A percentile compares a stretch with the other conserved stretches of the same genome.
Evolutionary conservation across 306 rosid species (phyloP).

Genomic region (peach (Prunus persica)): Prunus_persica_NCBIv2 NC_034014.1:24765501-24766000

Average conservation of each 20-base stretch:
- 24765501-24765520: neutral
- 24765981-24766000: conserved; percentile 14
- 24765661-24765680: conserved; percentile 9
- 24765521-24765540: neutral
- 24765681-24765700: conserved; percentile 57
- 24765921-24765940: conserved; percentile 61
- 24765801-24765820: conserved; percentile 1
- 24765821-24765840: conserved; percentile 18
- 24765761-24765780: conserved; percentile 13
- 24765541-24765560: neutral
- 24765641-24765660: neutral
- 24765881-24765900: conserved; percentile 82
- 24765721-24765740: conserved; percentile 53
- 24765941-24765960: conserved; percentile 24
- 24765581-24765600: neutral
- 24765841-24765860: conserved; percentile 86
- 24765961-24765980: neutral
- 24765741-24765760: conserved; percentile 51
- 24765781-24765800: conserved; percentile 13
- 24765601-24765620: neutral
- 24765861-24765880: conserved; percentile 54
- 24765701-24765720: conserved; percentile 78
- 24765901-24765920: conserved; percentile 91
- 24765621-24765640: neutral
- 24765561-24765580: neutral